phyloP scores from a whole-genome alignment of 768 basidiomycete species.

The Mycena indigotica region DNA sequence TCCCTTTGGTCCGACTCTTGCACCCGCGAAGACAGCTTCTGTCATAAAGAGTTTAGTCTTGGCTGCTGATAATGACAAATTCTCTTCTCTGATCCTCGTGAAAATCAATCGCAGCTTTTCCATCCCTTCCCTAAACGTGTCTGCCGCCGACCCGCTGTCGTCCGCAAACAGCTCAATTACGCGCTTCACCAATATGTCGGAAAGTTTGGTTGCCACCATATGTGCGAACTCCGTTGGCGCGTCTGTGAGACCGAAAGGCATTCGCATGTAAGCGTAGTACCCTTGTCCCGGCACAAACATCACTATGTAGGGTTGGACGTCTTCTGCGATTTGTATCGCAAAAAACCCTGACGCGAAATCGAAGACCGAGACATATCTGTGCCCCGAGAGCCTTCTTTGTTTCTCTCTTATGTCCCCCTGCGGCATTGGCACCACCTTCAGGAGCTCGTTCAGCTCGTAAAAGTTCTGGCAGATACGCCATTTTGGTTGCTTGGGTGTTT shows the following conservation, averaged over 20 bases:
- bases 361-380: constrained; percentile 36
- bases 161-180: constrained; percentile 40
- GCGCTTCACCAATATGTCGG: constrained; percentile 26
- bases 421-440: constrained; percentile 30
- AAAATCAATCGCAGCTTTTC: constrained; percentile 30
- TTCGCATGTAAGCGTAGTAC: constrained; percentile 32
- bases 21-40: constrained; percentile 38
- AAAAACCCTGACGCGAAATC: constrained; percentile 44
- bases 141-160: constrained; percentile 34
- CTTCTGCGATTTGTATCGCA: constrained; percentile 20
- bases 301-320: constrained; percentile 29
- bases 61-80: constrained; percentile 37
- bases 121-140: constrained; percentile 33
- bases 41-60: constrained; percentile 40
- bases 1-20: constrained; percentile 32
- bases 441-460: constrained; percentile 33
- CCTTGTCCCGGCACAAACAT: constrained; percentile 43
- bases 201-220: constrained; percentile 27
- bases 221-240: constrained; percentile 38
- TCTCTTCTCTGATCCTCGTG: constrained; percentile 25
- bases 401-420: constrained; percentile 43
- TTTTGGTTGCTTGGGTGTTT: constrained; percentile 30
- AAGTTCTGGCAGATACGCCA: constrained; percentile 46
- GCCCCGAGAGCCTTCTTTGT: constrained; percentile 37
- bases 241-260: constrained; percentile 45